Evolutionary conservation across 1,139 yeast genomes (phyloP).

Genomic region (Hanseniaspora uvarum): DNA sequence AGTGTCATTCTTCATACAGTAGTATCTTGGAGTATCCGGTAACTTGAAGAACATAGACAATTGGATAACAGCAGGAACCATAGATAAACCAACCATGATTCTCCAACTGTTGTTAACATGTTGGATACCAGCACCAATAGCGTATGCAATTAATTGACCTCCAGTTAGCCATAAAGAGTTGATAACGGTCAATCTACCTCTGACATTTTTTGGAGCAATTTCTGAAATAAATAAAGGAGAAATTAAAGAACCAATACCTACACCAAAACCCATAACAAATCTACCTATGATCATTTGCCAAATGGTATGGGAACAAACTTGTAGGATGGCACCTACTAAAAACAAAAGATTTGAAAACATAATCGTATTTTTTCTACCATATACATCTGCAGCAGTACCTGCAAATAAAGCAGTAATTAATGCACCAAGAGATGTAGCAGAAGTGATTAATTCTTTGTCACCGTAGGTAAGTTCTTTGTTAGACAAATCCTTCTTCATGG

Average conservation of each 20-base stretch:
- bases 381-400: conserved; percentile 66
- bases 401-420: conserved; percentile 65
- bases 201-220: conserved; percentile 79
- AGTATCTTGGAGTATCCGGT: conserved; percentile 91
- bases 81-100: conserved; percentile 75
- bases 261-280: conserved; percentile 89
- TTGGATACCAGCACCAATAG: conserved; percentile 80
- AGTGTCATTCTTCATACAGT: conserved; percentile 56
- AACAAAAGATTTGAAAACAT: conserved; percentile 72
- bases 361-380: conserved; percentile 74
- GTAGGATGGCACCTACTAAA: conserved; percentile 71
- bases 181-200: conserved; percentile 70
- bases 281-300: conserved; percentile 92
- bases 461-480: conserved; percentile 50
- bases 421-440: conserved; percentile 94
- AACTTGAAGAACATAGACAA: conserved; percentile 66
- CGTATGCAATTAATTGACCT: conserved; percentile 86
- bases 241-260: conserved; percentile 82
- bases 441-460: conserved; percentile 77
- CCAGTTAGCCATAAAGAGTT: conserved; percentile 50
- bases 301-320: conserved; percentile 64
- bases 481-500: conserved; percentile 66
- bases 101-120: conserved; percentile 81
- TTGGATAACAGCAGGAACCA: conserved; percentile 78
- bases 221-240: conserved; percentile 88